Evolutionary conservation across 768 basidiomycete species (phyloP).

Genomic region (Leucocoprinus birnbaumii): DNA sequence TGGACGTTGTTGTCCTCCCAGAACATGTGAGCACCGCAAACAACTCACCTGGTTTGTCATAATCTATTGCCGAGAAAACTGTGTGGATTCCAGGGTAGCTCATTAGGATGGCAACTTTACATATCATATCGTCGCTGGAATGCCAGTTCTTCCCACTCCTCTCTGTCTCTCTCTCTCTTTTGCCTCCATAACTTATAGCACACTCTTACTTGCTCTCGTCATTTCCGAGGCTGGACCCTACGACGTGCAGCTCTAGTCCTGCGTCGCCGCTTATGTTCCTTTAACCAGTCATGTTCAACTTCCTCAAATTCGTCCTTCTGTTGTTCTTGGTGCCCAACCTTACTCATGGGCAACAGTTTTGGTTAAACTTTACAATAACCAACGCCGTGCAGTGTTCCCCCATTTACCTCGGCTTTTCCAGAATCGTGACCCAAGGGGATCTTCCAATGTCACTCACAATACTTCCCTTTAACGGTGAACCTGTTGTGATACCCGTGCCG

Average conservation of each 20-base stretch:
- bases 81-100: conserved; percentile 2
- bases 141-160: conserved; percentile 7
- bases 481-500: conserved; percentile 45
- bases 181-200: conserved; percentile 18
- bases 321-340: conserved; percentile 20
- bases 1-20: background rate
- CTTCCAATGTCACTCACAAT: conserved; percentile 46
- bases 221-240: conserved; percentile 29
- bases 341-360: background rate
- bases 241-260: conserved; percentile 20
- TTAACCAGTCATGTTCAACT: conserved; percentile 23
- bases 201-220: conserved; percentile 14
- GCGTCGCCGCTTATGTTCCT: conserved; percentile 19
- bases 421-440: conserved; percentile 29
- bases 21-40: conserved; percentile 9
- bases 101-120: conserved; percentile 1
- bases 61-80: background rate
- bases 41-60: conserved; percentile 7
- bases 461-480: conserved; percentile 51
- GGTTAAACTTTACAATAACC: conserved; percentile 31
- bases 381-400: conserved; percentile 51
- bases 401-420: conserved; percentile 42
- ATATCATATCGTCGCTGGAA: conserved; percentile 7
- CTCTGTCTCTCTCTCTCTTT: conserved; percentile 1
- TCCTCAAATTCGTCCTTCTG: conserved; percentile 29